Evolutionary conservation across 305 asterid genomes (phyloP).

Genomic region (Solanum aculeatissimum): DNA sequence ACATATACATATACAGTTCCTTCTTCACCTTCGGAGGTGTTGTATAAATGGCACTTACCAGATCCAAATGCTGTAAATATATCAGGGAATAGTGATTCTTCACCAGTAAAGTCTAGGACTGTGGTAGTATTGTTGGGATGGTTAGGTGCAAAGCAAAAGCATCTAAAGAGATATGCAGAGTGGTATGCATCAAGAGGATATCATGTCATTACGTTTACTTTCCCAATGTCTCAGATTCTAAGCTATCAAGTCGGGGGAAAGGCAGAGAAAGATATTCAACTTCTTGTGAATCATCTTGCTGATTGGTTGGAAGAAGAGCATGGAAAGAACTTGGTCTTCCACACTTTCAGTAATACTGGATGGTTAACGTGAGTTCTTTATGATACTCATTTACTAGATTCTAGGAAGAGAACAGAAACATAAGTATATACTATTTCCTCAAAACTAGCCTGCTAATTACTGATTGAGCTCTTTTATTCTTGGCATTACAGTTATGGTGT

Average conservation of each 20-base stretch:
- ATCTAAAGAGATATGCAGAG: conserved; percentile 70
- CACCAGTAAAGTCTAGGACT: conserved; percentile 50
- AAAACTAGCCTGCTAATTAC: background rate
- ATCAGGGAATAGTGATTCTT: conserved; percentile 30
- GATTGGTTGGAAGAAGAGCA: conserved; percentile 93
- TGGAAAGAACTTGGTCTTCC: conserved; percentile 77
- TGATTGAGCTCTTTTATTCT: conserved; percentile 3
- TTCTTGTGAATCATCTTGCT: conserved; percentile 70
- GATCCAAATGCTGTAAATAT: conserved; percentile 33
- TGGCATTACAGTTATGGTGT: conserved; percentile 61
- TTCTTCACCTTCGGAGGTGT: conserved; percentile 37
- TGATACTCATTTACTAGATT: background rate
- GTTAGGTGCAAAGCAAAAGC: conserved; percentile 94
- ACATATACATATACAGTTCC: conserved; percentile 17
- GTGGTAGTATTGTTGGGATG: conserved; percentile 92
- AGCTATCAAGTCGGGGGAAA: conserved; percentile 82
- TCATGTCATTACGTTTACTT: conserved; percentile 80
- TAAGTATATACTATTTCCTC: background rate
- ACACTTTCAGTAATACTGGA: conserved; percentile 89
- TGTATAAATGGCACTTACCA: conserved; percentile 87
- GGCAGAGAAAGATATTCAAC: conserved; percentile 66
- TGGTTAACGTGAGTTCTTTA: conserved; percentile 69
- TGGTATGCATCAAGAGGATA: conserved; percentile 86
- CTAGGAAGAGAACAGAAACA: background rate
- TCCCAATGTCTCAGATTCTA: conserved; percentile 85